Conservation (phyloP, 2,329 filamentous ascomycete genomes). For the Cladosporium phlei region DNA sequence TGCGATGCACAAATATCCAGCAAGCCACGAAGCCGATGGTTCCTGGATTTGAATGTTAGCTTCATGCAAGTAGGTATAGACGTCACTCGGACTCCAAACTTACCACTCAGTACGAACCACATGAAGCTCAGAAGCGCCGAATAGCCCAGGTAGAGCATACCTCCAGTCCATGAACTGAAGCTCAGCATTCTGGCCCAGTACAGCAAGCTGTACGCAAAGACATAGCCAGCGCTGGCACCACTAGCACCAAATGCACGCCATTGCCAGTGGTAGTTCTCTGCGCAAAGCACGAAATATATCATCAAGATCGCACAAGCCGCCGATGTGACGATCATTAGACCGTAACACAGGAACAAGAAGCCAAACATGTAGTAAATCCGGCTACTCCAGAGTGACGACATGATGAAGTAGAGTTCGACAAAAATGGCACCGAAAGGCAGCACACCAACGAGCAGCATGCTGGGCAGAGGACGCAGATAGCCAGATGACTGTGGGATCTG, state of each 20-base stretch:
- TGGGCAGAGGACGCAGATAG: slow-evolving; percentile 81
- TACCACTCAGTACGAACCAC: slow-evolving; percentile 92
- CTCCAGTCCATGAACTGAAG: slow-evolving; percentile 77
- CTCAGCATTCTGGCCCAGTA: slow-evolving; percentile 88
- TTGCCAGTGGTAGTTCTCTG: slow-evolving; percentile 98
- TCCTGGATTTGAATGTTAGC: slow-evolving; percentile 41
- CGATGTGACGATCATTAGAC: slow-evolving; percentile 92
- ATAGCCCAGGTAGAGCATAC: slow-evolving; percentile 90
- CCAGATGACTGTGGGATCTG: slow-evolving; percentile 83
- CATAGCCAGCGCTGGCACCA: slow-evolving; percentile 84
- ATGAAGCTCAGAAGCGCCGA: slow-evolving; percentile 82
- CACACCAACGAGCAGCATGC: slow-evolving; percentile 85
- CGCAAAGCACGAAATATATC: slow-evolving; percentile 93
- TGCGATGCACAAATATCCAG: slow-evolving; percentile 89
- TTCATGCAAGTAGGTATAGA: slow-evolving; percentile 42
- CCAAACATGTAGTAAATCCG: slow-evolving; percentile 99
- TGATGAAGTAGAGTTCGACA: slow-evolving; percentile 98
- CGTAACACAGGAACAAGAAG: slow-evolving; percentile 96
- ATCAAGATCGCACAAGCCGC: slow-evolving; percentile 88
- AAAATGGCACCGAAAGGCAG: slow-evolving; percentile 96
- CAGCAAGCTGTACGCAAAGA: slow-evolving; percentile 84
- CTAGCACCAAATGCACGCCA: slow-evolving; percentile 92
- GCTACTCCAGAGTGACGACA: slow-evolving; percentile 98
- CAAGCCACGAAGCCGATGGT: slow-evolving; percentile 94
- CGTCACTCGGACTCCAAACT: slow-evolving; percentile 35